Percentiles rank a stretch among this genome's conserved stretches.
Conservation (phyloP, 768 basidiomycete genomes). For the Naematelia aurantialba region DNA sequence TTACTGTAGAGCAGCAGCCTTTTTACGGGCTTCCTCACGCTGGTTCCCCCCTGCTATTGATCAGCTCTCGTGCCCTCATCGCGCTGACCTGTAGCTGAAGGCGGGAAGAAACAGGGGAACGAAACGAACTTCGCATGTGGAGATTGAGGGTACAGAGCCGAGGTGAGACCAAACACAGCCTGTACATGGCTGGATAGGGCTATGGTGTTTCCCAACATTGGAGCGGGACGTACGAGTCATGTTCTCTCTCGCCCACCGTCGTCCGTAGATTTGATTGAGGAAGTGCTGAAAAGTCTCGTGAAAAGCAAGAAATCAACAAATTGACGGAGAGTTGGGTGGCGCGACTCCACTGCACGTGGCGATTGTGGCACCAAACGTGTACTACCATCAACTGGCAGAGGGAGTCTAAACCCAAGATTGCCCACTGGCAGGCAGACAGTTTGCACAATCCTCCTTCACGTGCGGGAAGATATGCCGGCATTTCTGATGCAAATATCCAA, state of each 20-base stretch:
- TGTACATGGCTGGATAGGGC: too few species aligned
- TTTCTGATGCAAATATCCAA: too few species aligned
- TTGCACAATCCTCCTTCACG: too few species aligned
- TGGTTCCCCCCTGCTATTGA: slow-evolving; percentile 1
- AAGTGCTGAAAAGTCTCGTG: not conserved
- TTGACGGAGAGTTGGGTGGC: not conserved
- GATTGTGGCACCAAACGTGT: not conserved
- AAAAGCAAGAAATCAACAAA: not conserved
- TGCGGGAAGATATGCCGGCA: too few species aligned
- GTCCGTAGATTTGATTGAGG: too few species aligned
- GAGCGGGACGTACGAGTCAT: slow-evolving; percentile 5
- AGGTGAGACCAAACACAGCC: not conserved
- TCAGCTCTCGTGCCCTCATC: not conserved
- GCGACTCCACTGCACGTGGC: not conserved
- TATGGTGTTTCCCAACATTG: not conserved
- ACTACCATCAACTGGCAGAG: too few species aligned
- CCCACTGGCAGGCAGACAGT: too few species aligned
- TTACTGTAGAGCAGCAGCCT: not conserved
- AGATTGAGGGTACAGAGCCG: not conserved
- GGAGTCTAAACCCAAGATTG: too few species aligned
- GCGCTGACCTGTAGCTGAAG: not conserved
- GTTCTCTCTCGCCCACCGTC: too few species aligned
- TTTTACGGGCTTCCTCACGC: slow-evolving; percentile 1
- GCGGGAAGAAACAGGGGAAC: not conserved
- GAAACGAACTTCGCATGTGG: too few species aligned